Evolutionary conservation across 495 filamentous ascomycete species (phyloP).

Genomic region (Annulohypoxylon nitens): DNA sequence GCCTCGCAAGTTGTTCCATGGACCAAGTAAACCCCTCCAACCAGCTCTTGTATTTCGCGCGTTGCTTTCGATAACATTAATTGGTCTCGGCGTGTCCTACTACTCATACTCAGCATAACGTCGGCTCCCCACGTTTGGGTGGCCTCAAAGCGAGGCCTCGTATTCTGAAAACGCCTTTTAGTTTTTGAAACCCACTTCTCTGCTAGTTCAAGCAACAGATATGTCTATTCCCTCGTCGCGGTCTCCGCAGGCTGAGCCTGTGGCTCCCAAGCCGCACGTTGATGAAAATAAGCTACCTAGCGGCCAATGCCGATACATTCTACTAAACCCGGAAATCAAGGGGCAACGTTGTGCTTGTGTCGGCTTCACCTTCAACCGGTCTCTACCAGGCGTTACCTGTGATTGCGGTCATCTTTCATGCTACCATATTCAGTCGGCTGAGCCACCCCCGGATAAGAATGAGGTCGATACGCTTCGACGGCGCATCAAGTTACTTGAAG

Average conservation of each 20-base stretch:
- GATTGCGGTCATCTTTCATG: slow-evolving; percentile 69
- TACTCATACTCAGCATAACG: slow-evolving; percentile 28
- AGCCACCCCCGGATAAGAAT: slow-evolving; percentile 53
- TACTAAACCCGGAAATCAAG: slow-evolving; percentile 66
- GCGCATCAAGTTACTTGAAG: slow-evolving; percentile 62
- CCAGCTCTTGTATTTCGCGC: slow-evolving; percentile 42
- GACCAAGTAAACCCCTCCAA: slow-evolving; percentile 47
- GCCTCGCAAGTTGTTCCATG: slow-evolving; percentile 48
- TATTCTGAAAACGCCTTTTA: slow-evolving; percentile 23
- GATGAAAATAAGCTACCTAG: slow-evolving; percentile 63
- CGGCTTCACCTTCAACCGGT: slow-evolving; percentile 65
- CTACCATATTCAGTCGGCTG: slow-evolving; percentile 63
- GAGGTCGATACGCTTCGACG: slow-evolving; percentile 64
- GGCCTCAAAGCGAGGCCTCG: slow-evolving; percentile 32
- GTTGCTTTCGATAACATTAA: slow-evolving; percentile 48
- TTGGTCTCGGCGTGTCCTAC: slow-evolving; percentile 34
- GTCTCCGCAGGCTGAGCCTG: slow-evolving; percentile 42
- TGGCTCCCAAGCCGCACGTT: slow-evolving; percentile 26
- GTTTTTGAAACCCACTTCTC: slow-evolving; percentile 51
- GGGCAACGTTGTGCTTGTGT: slow-evolving; percentile 68
- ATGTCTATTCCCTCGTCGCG: slow-evolving; percentile 47
- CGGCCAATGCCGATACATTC: slow-evolving; percentile 68
- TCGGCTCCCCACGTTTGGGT: slow-evolving; percentile 23
- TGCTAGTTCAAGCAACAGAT: slow-evolving; percentile 20
- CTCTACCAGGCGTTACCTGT: slow-evolving; percentile 64